Evolutionary conservation across 306 rosid species (phyloP), one percentile per base, ranked within the genome.

Genomic region (Vicia faba): DNA sequence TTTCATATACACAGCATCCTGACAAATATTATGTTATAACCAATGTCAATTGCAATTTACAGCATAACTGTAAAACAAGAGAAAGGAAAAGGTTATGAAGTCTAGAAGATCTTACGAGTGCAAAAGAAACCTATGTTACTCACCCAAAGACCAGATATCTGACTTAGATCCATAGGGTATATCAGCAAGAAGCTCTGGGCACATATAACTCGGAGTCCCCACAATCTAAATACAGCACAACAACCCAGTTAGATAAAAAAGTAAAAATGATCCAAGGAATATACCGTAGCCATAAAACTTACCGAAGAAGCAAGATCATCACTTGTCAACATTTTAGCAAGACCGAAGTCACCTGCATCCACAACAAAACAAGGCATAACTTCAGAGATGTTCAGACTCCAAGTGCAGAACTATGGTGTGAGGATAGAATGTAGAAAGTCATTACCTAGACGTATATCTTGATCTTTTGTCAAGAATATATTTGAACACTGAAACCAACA

Each of bases 131-230:
- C 38, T 12, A 5, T 46, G 14, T 23, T 39, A 62, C 88, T 60
- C 75, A 93, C 99, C 97, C 76, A 93, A 82, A 18, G 99, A 93
- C 99, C 99, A 93, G 61, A 93, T 93, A 75, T 93, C 99, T 26
- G 99, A 93, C 86, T 93, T 93, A 45, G 97, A 88, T 61, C 96
- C 99, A 23, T 93, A 93, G 48, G 99, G 99, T 79, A 93, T 93
- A 80, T 93, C 99, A 64, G 99, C 99, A 67, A 93, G 97, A 83
- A 93, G 97, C 77, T 93, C 99, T 0, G 99, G 99, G 53, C 99
- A 90, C 99, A 93, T 93, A 69, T 93, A 88, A 78, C 95, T 93
- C 13, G 99, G 99, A 61, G 99, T 93, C 49, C 99, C 99, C 43
- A 93, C 97, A 64, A 93, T 93, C 99, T 93, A 75, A 26, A 54